Evolutionary conservation across 306 rosid species (phyloP), one percentile per base, ranked within the genome.

Genomic region (Cyamopsis tetragonoloba): DNA sequence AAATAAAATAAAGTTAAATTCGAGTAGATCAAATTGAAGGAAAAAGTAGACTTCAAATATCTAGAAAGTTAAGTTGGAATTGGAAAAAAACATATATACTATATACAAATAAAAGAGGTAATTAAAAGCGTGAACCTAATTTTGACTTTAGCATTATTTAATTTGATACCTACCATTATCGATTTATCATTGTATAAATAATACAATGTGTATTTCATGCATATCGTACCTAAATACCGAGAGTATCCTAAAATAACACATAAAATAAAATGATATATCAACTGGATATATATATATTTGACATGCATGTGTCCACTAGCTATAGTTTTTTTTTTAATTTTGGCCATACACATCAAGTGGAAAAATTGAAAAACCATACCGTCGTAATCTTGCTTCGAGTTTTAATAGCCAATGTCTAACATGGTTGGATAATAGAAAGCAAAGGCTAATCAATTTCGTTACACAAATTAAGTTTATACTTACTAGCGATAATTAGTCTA

Each of bases 351-450:
- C 51, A 4, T 23, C 39, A 51, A 53, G 28, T 53, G 43, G 22
- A 68, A 68, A n/a, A 54, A 67, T 22, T 64, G 43, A 44, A 64
- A 28, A 17, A 67, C 39, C 20, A 55, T 59, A 9, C n/a, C 20
- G 12, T 44, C 47, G 15, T 11, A 19, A 50, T 50, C 6, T 14
- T 50, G 13, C 39, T 37, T 8, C 6, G 0, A 43, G 3, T 26
- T 62, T 37, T 60, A 38, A n/a, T 61, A 22, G 14, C 22, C 35
- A 3, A n/a, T n/a, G n/a, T n/a, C n/a, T n/a, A n/a, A n/a, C n/a
- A n/a, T n/a, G 41, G 41, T 7, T 35, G 41, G 41, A 35, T 27
- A 27, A 27, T 27, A 35, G 43, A 11, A 38, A 10, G 15, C 15
- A 38, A 13, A 38, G 1, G 4, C 35, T 31, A 0, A 35, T n/a